Conservation (phyloP, 495 filamentous ascomycete genomes). For the Daldinia bambusicola region DNA sequence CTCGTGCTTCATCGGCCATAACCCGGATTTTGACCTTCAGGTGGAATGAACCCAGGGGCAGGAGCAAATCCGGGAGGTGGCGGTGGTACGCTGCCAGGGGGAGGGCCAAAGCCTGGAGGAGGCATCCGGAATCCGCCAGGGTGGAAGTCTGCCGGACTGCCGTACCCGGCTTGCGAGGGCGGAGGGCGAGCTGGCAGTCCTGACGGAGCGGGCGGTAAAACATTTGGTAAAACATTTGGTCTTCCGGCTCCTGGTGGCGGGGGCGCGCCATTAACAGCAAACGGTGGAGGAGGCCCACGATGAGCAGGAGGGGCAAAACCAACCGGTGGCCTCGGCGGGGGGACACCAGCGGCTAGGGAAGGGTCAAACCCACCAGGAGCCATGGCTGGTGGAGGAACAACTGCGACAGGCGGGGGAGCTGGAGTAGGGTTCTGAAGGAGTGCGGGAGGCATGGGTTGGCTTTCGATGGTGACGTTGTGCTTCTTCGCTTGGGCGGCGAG, state of each 20-base stretch:
- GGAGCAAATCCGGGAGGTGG: conserved; percentile 63
- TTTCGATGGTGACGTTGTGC: conserved; percentile 84
- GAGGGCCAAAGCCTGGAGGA: conserved; percentile 63
- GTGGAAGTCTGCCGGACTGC: conserved; percentile 76
- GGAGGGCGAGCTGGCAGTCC: conserved; percentile 83
- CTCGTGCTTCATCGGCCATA: conserved; percentile 41
- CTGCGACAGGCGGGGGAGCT: conserved; percentile 45
- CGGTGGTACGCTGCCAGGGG: conserved; percentile 54
- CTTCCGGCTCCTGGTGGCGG: conserved; percentile 46
- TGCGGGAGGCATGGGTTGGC: conserved; percentile 67
- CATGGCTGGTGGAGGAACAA: conserved; percentile 43
- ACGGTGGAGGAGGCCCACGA: conserved; percentile 56
- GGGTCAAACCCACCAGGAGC: conserved; percentile 47
- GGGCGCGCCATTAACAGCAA: conserved; percentile 45
- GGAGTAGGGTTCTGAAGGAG: conserved; percentile 57
- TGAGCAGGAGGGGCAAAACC: conserved; percentile 53
- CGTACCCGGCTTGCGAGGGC: conserved; percentile 79
- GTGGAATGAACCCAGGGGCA: conserved; percentile 40
- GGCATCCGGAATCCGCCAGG: conserved; percentile 56
- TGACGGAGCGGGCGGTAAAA: conserved; percentile 71
- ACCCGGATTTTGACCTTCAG: conserved; percentile 15
- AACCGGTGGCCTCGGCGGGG: conserved; percentile 44
- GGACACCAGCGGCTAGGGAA: conserved; percentile 41
- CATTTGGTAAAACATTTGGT: conserved; percentile 54
- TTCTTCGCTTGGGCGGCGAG: conserved; percentile 92